Evolutionary conservation across 768 basidiomycete species (phyloP).

Genomic region (Leccinum pellstonianum): DNA sequence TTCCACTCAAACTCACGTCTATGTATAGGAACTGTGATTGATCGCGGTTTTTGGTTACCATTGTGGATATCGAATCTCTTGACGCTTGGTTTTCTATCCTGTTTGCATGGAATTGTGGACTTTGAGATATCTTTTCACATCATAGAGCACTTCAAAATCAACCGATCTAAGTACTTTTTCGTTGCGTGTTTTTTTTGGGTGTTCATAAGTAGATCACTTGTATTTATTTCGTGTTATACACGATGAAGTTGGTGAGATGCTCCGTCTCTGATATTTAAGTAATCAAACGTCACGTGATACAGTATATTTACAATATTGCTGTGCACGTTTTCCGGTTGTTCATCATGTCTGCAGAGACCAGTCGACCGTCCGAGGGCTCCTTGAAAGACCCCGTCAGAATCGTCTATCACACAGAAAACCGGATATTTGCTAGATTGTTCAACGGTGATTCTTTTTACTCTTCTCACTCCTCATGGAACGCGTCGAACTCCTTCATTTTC

Average conservation of each 20-base stretch:
- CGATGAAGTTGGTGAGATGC: not conserved
- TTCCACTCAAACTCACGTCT: not conserved
- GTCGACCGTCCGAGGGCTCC: not conserved
- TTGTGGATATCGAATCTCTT: conserved; percentile 7
- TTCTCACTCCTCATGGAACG: not conserved
- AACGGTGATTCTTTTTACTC: conserved; percentile 32
- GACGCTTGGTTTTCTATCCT: conserved; percentile 6
- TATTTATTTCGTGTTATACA: not conserved
- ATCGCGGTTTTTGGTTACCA: conserved; percentile 1
- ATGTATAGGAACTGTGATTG: conserved; percentile 32
- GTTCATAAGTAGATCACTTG: conserved; percentile 1
- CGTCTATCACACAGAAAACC: conserved; percentile 37
- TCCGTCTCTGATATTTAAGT: no score
- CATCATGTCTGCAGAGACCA: conserved; percentile 12
- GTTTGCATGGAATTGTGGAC: conserved; percentile 23
- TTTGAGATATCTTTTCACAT: conserved; percentile 5
- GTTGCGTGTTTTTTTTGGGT: conserved; percentile 4
- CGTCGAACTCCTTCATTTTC: conserved; percentile 1
- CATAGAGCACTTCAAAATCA: conserved; percentile 15
- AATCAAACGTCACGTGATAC: not conserved
- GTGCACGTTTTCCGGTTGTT: not conserved
- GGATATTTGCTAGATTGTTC: conserved; percentile 42
- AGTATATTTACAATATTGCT: not conserved
- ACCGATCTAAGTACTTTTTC: not conserved
- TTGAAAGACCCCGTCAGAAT: conserved; percentile 23